Conservation (phyloP, 768 basidiomycete genomes). For the Termitomyces sp. region DNA sequence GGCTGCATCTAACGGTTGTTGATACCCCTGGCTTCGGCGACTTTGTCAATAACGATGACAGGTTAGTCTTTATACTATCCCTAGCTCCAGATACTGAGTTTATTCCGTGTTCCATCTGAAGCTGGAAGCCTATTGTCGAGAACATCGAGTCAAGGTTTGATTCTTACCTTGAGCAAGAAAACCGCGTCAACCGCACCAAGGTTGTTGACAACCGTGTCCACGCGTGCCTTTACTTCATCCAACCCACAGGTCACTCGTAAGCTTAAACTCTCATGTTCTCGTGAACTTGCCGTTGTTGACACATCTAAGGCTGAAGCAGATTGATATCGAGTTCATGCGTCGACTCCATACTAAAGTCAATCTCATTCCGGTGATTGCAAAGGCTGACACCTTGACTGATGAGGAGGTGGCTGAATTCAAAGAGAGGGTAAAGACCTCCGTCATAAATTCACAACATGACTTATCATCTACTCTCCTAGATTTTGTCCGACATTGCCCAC, state of each 20-base stretch:
- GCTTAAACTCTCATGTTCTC: constrained; percentile 23
- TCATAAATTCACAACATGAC: constrained; percentile 4
- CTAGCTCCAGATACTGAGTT: constrained; percentile 10
- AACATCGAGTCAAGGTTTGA: constrained; percentile 98
- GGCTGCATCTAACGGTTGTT: constrained; percentile 96
- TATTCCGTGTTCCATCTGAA: constrained; percentile 25
- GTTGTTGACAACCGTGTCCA: constrained; percentile 96
- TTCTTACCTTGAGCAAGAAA: constrained; percentile 97
- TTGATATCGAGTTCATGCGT: constrained; percentile 99
- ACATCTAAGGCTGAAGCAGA: constrained; percentile 78
- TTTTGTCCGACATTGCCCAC: constrained; percentile 87
- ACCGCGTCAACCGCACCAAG: constrained; percentile 92
- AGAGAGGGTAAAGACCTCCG: constrained; percentile 55
- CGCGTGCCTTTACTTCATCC: constrained; percentile 98
- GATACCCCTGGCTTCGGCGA: constrained; percentile 99
- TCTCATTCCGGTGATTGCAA: constrained; percentile 97
- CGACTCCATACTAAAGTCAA: constrained; percentile 96
- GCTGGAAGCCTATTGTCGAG: constrained; percentile 98
- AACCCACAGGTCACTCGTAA: constrained; percentile 97
- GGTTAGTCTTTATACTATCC: constrained; percentile 40
- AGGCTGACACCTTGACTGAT: constrained; percentile 96
- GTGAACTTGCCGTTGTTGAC: constrained; percentile 1
- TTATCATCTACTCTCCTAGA: constrained; percentile 36
- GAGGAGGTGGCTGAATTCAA: constrained; percentile 94
- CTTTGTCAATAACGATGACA: constrained; percentile 99